phyloP scores from a whole-genome alignment of 139 green algal genomes.

The Nannochloris sp. region DNA sequence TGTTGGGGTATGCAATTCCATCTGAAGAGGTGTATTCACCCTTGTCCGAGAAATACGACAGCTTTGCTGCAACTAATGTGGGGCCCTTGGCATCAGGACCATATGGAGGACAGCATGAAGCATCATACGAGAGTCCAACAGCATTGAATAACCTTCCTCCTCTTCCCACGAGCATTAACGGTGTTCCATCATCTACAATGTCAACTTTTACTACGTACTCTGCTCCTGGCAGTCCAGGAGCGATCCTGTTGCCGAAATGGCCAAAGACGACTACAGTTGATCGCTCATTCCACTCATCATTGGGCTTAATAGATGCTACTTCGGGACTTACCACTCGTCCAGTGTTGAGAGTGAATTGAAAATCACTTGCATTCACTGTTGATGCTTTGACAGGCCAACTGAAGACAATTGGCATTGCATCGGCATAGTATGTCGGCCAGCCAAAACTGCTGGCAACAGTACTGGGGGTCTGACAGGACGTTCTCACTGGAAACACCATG shows the following conservation, averaged over 20 bases:
- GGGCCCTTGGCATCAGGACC: background rate
- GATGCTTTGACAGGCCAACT: background rate
- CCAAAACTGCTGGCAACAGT: background rate
- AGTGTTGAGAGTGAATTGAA: slow-evolving; percentile 3
- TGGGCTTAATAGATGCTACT: background rate
- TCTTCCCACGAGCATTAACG: background rate
- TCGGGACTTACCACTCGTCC: background rate
- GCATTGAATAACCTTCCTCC: background rate
- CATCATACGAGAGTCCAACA: background rate
- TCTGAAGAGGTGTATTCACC: background rate
- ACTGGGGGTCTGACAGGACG: background rate
- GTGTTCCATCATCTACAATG: background rate
- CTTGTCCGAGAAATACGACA: background rate
- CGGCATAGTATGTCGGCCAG: background rate
- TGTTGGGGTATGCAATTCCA: too few species aligned
- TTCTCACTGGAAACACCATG: background rate
- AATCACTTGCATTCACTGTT: background rate
- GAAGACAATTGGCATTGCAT: background rate
- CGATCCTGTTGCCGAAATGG: background rate
- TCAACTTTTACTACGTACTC: background rate
- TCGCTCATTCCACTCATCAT: background rate
- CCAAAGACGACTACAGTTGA: slow-evolving; percentile 2
- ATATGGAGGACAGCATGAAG: background rate
- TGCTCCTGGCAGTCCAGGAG: background rate
- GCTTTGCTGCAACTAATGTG: background rate